phyloP scores from a whole-genome alignment of 129 eudicot genomes.

The Calendula officinalis region DNA sequence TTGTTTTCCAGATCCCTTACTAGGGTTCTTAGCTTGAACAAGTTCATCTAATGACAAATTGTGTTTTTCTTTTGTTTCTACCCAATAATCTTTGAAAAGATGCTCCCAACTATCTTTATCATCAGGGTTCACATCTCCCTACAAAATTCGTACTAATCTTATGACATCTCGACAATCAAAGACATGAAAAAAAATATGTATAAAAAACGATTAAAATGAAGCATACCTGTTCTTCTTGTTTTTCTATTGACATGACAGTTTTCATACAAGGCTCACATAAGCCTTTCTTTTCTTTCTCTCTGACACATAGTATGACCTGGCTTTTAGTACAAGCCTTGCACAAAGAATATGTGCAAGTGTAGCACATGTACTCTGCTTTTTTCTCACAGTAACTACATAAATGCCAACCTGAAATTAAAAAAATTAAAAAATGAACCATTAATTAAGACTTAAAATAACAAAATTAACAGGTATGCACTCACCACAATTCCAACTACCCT shows the following conservation, averaged over 20 bases:
- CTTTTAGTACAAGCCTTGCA: slow-evolving; percentile 84
- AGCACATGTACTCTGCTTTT: slow-evolving; percentile 83
- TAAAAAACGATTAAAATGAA: background rate
- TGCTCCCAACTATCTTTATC: slow-evolving; percentile 84
- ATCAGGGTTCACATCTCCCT: slow-evolving; percentile 62
- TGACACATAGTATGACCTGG: slow-evolving; percentile 62
- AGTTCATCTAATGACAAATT: slow-evolving; percentile 67
- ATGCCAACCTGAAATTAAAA: slow-evolving; percentile 86
- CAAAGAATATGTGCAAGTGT: slow-evolving; percentile 79
- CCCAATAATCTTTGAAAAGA: slow-evolving; percentile 86
- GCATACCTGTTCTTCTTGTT: slow-evolving; percentile 50
- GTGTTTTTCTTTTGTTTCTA: slow-evolving; percentile 58
- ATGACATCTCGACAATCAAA: too few species aligned
- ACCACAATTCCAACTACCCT: slow-evolving; percentile 98
- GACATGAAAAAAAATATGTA: too few species aligned
- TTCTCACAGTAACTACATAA: slow-evolving; percentile 76
- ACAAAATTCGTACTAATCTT: slow-evolving; percentile 7
- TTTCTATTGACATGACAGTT: slow-evolving; percentile 64
- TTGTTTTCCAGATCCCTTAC: slow-evolving; percentile 60
- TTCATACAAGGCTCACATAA: slow-evolving; percentile 86
- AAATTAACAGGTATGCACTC: slow-evolving; percentile 20
- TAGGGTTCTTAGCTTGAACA: slow-evolving; percentile 66
- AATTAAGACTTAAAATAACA: background rate
- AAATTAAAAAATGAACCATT: slow-evolving; percentile 12
- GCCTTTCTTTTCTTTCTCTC: slow-evolving; percentile 90